Conservation (phyloP, 768 basidiomycete genomes). For the Neoboletus brunneissimus region DNA sequence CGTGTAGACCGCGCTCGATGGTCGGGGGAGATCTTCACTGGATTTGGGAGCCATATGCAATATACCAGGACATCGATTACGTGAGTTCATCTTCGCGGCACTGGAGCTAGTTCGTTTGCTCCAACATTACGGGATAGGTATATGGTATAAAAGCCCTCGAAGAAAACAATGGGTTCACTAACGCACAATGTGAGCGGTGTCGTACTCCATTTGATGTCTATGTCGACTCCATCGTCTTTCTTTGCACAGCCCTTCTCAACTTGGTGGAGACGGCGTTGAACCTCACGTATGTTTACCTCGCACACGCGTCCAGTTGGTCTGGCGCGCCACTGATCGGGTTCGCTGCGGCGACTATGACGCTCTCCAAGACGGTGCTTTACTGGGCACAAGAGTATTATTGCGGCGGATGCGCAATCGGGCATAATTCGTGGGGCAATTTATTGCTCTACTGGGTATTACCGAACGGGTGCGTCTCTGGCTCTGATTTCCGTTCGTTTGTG, state of each 20-base stretch:
- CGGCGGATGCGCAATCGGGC: conserved; percentile 67
- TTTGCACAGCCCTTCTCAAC: conserved; percentile 64
- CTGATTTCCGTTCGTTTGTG: not conserved
- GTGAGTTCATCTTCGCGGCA: conserved; percentile 23
- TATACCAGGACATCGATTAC: conserved; percentile 67
- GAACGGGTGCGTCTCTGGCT: conserved; percentile 57
- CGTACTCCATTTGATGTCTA: not conserved
- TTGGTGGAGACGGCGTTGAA: conserved; percentile 77
- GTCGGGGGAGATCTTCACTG: conserved; percentile 85
- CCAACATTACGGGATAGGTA: conserved; percentile 43
- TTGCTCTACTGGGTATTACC: conserved; percentile 70
- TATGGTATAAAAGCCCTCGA: conserved; percentile 71
- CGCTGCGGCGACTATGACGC: conserved; percentile 68
- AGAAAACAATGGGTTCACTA: conserved; percentile 74
- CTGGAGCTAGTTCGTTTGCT: conserved; percentile 28
- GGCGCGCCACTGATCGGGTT: conserved; percentile 76
- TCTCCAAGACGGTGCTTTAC: conserved; percentile 86
- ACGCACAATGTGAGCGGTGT: conserved; percentile 68
- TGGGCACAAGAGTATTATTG: conserved; percentile 78
- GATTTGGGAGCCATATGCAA: conserved; percentile 83
- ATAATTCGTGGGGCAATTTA: conserved; percentile 56
- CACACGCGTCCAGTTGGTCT: conserved; percentile 58
- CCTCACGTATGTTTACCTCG: conserved; percentile 70
- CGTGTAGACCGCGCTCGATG: conserved; percentile 78
- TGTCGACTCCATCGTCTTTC: not conserved